Conservation (phyloP, 2,329 filamentous ascomycete species). For the Fusarium paranaense region DNA sequence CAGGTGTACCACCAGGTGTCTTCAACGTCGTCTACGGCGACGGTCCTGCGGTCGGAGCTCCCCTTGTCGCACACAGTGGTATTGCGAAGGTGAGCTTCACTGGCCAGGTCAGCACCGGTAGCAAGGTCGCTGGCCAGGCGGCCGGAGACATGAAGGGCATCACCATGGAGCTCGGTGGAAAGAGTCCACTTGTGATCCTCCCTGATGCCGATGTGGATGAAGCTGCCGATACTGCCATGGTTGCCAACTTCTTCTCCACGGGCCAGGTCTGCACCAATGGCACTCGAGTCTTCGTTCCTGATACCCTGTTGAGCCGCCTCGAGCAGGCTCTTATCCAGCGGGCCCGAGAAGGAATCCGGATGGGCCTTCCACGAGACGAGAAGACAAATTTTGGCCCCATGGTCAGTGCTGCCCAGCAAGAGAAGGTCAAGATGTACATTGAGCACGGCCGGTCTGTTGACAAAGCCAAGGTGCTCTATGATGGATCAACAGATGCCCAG, state of each 20-base stretch:
- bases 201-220: conserved; percentile 82
- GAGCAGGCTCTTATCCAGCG: conserved; percentile 71
- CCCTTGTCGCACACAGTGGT: conserved; percentile 76
- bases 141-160: conserved; percentile 87
- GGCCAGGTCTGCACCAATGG: conserved; percentile 96
- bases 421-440: conserved; percentile 85
- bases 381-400: conserved; percentile 87
- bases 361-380: conserved; percentile 78
- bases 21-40: conserved; percentile 90
- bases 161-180: conserved; percentile 92
- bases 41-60: conserved; percentile 77
- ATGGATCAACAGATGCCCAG: conserved; percentile 71
- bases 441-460: conserved; percentile 79
- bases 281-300: conserved; percentile 85
- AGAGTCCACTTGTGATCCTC: conserved; percentile 83
- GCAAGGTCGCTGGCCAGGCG: conserved; percentile 82
- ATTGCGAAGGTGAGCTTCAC: conserved; percentile 93
- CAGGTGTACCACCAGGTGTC: conserved; percentile 82
- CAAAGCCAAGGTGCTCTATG: conserved; percentile 78
- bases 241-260: conserved; percentile 92
- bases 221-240: conserved; percentile 91
- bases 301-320: conserved; percentile 72
- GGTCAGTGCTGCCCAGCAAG: conserved; percentile 77
- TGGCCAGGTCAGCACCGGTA: conserved; percentile 85
- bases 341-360: conserved; percentile 74